phyloP scores from a whole-genome alignment of 805 yeast species.

The Schwanniomyces pseudopolymorphus region DNA sequence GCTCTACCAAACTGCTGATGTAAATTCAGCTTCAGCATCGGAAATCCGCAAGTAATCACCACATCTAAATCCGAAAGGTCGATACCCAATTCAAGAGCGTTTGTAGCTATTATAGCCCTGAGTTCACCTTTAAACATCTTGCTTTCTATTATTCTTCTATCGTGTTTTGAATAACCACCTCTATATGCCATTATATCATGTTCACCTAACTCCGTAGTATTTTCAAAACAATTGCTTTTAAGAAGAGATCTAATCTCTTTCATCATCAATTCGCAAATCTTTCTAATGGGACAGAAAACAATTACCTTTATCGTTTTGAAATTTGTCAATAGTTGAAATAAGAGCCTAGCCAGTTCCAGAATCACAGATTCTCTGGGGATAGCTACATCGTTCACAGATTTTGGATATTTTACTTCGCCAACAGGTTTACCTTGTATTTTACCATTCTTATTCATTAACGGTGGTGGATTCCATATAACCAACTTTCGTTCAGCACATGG shows the following conservation, averaged over 20 bases:
- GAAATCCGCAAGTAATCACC: slow-evolving; percentile 91
- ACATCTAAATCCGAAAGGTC: slow-evolving; percentile 93
- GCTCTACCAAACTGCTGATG: slow-evolving; percentile 98
- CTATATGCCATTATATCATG: slow-evolving; percentile 86
- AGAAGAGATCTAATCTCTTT: slow-evolving; percentile 69
- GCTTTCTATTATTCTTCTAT: slow-evolving; percentile 81
- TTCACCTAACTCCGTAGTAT: slow-evolving; percentile 38
- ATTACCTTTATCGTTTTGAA: slow-evolving; percentile 68
- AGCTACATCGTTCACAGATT: slow-evolving; percentile 10
- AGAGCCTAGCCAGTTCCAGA: slow-evolving; percentile 69
- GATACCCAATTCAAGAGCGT: slow-evolving; percentile 93
- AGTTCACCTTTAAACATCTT: slow-evolving; percentile 88
- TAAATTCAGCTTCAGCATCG: slow-evolving; percentile 79
- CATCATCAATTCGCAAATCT: slow-evolving; percentile 84
- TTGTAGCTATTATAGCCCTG: slow-evolving; percentile 87
- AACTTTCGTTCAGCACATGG: slow-evolving; percentile 77
- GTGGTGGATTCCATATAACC: slow-evolving; percentile 84
- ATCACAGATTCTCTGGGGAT: slow-evolving; percentile 64
- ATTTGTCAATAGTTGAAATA: slow-evolving; percentile 62
- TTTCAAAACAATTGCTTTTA: slow-evolving; percentile 21
- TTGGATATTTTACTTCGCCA: slow-evolving; percentile 4
- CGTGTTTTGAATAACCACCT: slow-evolving; percentile 89
- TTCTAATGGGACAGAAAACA: slow-evolving; percentile 85
- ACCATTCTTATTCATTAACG: slow-evolving; percentile 55
- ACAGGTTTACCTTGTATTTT: slow-evolving; percentile 21